Conservation (phyloP, 176 grass and related monocot genomes). For the Melocanna baccifera region DNA sequence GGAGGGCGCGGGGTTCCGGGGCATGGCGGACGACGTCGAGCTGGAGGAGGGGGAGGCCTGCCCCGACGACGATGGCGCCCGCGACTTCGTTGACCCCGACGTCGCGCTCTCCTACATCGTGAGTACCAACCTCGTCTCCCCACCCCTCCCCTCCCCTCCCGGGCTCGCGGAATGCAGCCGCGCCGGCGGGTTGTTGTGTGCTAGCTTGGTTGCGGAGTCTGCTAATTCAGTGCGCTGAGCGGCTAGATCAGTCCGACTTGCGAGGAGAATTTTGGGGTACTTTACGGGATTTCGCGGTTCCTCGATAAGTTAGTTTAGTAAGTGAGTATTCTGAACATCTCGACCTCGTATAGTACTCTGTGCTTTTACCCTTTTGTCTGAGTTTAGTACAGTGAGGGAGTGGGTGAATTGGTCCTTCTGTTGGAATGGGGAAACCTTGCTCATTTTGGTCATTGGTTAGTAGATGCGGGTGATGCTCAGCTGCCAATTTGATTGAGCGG, state of each 20-base stretch:
- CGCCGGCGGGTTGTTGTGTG: background rate
- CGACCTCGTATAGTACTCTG: background rate
- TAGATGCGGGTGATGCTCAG: background rate
- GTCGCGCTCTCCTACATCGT: conserved; percentile 74
- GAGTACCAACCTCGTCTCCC: background rate
- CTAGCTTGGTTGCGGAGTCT: background rate
- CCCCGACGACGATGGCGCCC: conserved; percentile 22
- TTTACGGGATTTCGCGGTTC: background rate
- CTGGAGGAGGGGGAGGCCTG: conserved; percentile 63
- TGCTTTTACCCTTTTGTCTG: background rate
- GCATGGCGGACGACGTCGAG: conserved; percentile 37
- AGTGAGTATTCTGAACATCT: background rate
- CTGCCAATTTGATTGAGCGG: background rate
- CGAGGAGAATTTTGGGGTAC: background rate
- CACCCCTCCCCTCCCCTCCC: too few species aligned
- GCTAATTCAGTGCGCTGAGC: background rate
- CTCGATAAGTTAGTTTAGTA: background rate
- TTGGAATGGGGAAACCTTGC: background rate
- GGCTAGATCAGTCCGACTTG: background rate
- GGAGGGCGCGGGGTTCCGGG: background rate
- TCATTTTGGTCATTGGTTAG: background rate
- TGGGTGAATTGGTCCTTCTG: background rate
- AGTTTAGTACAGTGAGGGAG: background rate
- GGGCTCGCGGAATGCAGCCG: background rate
- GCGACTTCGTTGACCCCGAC: conserved; percentile 51